Percentiles rank a stretch among this genome's conserved stretches.
Evolutionary conservation across 345 rosid genomes (phyloP).

Genomic region (Chamaenerion angustifolium): DNA sequence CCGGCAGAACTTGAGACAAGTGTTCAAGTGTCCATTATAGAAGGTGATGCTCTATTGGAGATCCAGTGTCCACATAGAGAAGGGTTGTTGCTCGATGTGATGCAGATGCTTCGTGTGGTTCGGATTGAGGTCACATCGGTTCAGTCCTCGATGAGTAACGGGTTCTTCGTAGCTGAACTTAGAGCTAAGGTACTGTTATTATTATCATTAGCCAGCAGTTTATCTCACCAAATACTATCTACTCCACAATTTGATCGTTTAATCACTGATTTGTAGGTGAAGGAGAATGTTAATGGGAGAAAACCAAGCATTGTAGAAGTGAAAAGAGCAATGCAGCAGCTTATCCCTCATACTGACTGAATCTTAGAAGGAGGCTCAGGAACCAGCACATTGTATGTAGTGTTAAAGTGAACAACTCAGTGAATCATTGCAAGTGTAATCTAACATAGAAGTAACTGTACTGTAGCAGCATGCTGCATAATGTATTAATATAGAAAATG

Average conservation of each 20-base stretch:
- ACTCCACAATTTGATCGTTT: not conserved
- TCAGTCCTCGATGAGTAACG: constrained; percentile 43
- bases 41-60: constrained; percentile 71
- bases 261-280: constrained; percentile 27
- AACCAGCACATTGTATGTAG: too few species aligned
- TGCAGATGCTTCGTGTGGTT: constrained; percentile 57
- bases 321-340: constrained; percentile 56
- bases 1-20: constrained; percentile 12
- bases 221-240: not conserved
- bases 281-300: constrained; percentile 48
- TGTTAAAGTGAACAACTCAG: not conserved
- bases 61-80: constrained; percentile 59
- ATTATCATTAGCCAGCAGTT: not conserved
- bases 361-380: too few species aligned
- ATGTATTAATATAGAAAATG: not conserved
- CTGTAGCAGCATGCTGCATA: not conserved
- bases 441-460: constrained; percentile 3
- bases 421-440: constrained; percentile 3
- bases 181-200: constrained; percentile 98
- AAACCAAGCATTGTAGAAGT: constrained; percentile 78
- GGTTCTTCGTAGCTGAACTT: constrained; percentile 52
- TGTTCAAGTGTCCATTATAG: constrained; percentile 91
- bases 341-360: constrained; percentile 29
- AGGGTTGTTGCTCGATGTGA: constrained; percentile 67
- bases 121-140: constrained; percentile 60